Percentiles rank a stretch among this genome's conserved stretches.
Evolutionary conservation across 352 stramenopile species (phyloP).

Genomic region (Globisporangium nodosum): DNA sequence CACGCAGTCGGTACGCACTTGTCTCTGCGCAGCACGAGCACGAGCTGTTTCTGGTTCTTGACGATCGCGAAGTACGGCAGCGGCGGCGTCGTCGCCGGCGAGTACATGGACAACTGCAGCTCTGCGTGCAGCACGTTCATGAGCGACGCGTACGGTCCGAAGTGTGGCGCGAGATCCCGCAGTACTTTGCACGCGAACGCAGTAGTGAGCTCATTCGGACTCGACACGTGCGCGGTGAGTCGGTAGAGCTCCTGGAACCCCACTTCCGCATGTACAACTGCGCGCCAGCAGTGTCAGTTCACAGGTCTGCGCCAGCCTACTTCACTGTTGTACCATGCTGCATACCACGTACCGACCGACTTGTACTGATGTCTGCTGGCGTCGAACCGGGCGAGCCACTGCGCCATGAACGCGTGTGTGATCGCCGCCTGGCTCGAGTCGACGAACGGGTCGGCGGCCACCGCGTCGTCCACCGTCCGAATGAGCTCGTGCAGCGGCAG

Average conservation of each 20-base stretch:
- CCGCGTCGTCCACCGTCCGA: slow-evolving; percentile 39
- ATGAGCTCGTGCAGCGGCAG: slow-evolving; percentile 53
- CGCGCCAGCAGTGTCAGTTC: background rate
- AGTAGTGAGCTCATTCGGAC: slow-evolving; percentile 55
- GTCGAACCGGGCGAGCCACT: slow-evolving; percentile 59
- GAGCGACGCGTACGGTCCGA: slow-evolving; percentile 42
- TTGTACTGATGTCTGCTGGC: slow-evolving; percentile 46
- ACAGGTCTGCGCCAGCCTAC: background rate
- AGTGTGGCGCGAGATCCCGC: slow-evolving; percentile 49
- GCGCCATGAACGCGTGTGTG: slow-evolving; percentile 51
- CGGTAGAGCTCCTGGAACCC: slow-evolving; percentile 57
- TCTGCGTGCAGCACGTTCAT: slow-evolving; percentile 39
- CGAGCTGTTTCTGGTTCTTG: slow-evolving; percentile 52
- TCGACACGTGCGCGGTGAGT: slow-evolving; percentile 44
- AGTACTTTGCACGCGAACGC: slow-evolving; percentile 52
- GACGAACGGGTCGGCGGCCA: slow-evolving; percentile 38
- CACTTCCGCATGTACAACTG: slow-evolving; percentile 60
- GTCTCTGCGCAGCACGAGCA: slow-evolving; percentile 41
- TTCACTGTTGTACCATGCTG: background rate
- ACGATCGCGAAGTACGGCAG: slow-evolving; percentile 63
- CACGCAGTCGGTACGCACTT: slow-evolving; percentile 20
- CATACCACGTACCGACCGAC: slow-evolving; percentile 36
- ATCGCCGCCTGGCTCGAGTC: slow-evolving; percentile 51
- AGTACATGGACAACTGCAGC: slow-evolving; percentile 40
- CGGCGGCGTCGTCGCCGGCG: slow-evolving; percentile 3